phyloP scores from a whole-genome alignment of 78 protist genomes.

The slime mould (Dictyostelium discoideum) region DNA sequence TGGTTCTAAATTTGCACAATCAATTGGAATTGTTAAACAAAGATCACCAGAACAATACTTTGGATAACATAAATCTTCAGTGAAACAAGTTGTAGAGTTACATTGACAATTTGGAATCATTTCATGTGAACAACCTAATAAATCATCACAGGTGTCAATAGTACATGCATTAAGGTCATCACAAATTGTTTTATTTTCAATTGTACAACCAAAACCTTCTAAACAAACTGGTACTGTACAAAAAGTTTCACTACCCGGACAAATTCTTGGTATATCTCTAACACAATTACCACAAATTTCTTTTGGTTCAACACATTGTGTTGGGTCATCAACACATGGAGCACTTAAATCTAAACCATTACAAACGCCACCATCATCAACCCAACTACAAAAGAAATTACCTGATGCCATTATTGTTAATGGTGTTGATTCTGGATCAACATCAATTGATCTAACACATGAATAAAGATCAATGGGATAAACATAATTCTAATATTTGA shows the following conservation, averaged over 20 bases:
- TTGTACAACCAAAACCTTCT: background rate
- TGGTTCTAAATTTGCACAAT: background rate
- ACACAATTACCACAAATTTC: background rate
- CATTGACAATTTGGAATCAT: constrained; percentile 1
- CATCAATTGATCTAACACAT: background rate
- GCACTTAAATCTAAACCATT: background rate
- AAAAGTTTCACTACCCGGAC: background rate
- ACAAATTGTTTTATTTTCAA: background rate
- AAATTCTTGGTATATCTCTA: background rate
- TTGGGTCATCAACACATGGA: background rate
- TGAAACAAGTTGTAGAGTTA: constrained; percentile 1
- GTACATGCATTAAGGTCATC: background rate
- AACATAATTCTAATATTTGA: background rate
- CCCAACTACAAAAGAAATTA: constrained; percentile 28
- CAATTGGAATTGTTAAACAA: background rate
- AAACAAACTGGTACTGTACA: background rate
- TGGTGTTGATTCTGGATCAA: background rate
- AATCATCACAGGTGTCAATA: background rate
- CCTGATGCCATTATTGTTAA: background rate
- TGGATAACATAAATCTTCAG: background rate
- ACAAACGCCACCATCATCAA: constrained; percentile 6
- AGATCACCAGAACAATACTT: background rate
- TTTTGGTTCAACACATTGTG: background rate
- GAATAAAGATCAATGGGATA: constrained; percentile 19
- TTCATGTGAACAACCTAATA: background rate